Conservation (phyloP, 257 asterid genomes). For the Striga asiatica region DNA sequence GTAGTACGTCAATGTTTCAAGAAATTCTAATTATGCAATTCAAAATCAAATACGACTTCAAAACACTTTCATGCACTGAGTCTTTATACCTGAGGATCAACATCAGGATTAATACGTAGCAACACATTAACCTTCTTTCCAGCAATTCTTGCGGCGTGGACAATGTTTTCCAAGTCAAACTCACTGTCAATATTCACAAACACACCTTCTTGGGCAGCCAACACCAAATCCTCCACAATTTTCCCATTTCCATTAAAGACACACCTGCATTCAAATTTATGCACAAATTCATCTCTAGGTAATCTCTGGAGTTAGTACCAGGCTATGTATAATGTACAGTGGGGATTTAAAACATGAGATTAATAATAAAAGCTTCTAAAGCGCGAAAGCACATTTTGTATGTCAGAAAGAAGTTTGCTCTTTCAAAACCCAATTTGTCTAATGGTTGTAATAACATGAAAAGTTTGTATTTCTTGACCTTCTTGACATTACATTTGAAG, state of each 20-base stretch:
- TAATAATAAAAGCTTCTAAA: not conserved
- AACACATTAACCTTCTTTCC: constrained; percentile 82
- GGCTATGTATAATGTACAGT: no score
- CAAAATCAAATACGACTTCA: not conserved
- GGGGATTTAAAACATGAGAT: constrained; percentile 7
- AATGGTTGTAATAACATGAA: not conserved
- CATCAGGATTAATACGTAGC: constrained; percentile 88
- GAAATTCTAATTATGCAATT: no score
- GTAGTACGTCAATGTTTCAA: no score
- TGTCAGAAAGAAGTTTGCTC: not conserved
- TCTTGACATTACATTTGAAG: not conserved
- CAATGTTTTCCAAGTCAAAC: constrained; percentile 87
- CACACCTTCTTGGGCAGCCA: constrained; percentile 87
- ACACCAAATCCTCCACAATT: constrained; percentile 65
- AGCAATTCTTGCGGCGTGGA: constrained; percentile 65
- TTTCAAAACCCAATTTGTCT: not conserved
- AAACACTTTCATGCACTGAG: not conserved
- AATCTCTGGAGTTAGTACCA: no score
- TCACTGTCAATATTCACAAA: constrained; percentile 90
- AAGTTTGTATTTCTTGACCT: not conserved
- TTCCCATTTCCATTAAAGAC: constrained; percentile 96
- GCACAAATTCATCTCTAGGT: not conserved
- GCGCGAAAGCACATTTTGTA: not conserved
- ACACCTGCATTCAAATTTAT: constrained; percentile 39
- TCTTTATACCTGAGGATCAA: constrained; percentile 84